phyloP scores from a whole-genome alignment of 2,329 filamentous ascomycete species.

The Epichloe typhina region DNA sequence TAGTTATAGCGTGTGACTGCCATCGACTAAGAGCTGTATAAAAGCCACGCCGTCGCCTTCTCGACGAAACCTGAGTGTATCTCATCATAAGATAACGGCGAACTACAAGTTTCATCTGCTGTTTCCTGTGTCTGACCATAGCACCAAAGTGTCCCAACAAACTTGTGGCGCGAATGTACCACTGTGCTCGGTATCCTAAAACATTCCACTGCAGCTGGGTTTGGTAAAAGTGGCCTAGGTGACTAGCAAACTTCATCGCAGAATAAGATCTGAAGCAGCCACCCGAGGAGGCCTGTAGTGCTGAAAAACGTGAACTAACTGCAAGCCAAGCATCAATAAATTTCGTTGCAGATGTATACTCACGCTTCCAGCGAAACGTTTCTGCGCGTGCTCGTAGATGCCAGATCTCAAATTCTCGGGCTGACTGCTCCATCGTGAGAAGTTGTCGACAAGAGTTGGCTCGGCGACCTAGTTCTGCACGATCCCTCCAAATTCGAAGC shows the following conservation, averaged over 20 bases:
- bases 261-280: neutral
- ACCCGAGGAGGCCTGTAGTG: neutral
- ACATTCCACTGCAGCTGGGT: constrained; percentile 7
- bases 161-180: constrained; percentile 19
- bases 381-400: constrained; percentile 20
- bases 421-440: constrained; percentile 10
- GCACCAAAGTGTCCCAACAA: constrained; percentile 15
- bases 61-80: constrained; percentile 22
- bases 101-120: constrained; percentile 15
- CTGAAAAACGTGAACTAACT: neutral
- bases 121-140: constrained; percentile 14
- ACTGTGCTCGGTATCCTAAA: constrained; percentile 14
- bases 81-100: constrained; percentile 21
- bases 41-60: constrained; percentile 19
- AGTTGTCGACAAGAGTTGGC: constrained; percentile 13
- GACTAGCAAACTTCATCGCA: neutral
- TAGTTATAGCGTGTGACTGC: constrained; percentile 10
- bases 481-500: constrained; percentile 20
- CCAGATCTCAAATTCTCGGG: constrained; percentile 17
- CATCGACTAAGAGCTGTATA: constrained; percentile 19
- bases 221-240: neutral
- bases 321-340: constrained; percentile 18
- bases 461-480: constrained; percentile 14
- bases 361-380: constrained; percentile 20
- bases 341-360: constrained; percentile 17